Conservation (phyloP, 192 early-diverging fungal species). For the Pilobolus umbonatus region DNA sequence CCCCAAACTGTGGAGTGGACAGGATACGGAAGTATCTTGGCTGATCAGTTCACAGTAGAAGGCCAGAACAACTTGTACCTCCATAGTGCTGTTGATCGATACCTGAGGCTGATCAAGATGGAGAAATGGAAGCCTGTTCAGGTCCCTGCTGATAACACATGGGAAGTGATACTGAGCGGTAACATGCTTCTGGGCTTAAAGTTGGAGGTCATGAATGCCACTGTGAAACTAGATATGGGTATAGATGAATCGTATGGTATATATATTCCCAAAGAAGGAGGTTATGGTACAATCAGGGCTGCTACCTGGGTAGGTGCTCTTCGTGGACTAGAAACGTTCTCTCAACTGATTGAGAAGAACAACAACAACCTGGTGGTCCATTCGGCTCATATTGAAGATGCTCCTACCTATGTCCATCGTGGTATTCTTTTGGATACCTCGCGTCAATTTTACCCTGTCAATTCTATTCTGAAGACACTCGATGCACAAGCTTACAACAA, state of each 20-base stretch:
- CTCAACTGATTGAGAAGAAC: constrained; percentile 54
- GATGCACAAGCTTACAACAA: constrained; percentile 71
- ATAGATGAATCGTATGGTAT: constrained; percentile 73
- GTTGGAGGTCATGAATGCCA: constrained; percentile 42
- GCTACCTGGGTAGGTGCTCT: constrained; percentile 63
- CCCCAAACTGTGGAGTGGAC: constrained; percentile 28
- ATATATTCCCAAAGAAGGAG: constrained; percentile 46
- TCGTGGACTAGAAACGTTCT: constrained; percentile 66
- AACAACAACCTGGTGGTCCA: constrained; percentile 43
- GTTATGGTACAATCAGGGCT: constrained; percentile 50
- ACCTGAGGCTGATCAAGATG: constrained; percentile 36
- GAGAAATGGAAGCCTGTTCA: constrained; percentile 43
- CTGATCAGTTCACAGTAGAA: constrained; percentile 16
- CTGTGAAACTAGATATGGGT: constrained; percentile 47
- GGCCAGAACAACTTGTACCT: constrained; percentile 7
- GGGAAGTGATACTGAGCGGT: neutral
- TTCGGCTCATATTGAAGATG: constrained; percentile 57
- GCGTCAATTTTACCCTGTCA: constrained; percentile 62
- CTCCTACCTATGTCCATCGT: constrained; percentile 63
- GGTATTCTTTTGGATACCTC: constrained; percentile 64
- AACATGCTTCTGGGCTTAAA: constrained; percentile 33
- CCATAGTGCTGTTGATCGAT: constrained; percentile 35
- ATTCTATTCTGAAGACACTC: constrained; percentile 52
- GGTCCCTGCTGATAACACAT: constrained; percentile 33
- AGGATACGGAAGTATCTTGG: constrained; percentile 6